Conservation (phyloP, 1,284 basidiomycete species). For the Sporisorium reilianum region DNA sequence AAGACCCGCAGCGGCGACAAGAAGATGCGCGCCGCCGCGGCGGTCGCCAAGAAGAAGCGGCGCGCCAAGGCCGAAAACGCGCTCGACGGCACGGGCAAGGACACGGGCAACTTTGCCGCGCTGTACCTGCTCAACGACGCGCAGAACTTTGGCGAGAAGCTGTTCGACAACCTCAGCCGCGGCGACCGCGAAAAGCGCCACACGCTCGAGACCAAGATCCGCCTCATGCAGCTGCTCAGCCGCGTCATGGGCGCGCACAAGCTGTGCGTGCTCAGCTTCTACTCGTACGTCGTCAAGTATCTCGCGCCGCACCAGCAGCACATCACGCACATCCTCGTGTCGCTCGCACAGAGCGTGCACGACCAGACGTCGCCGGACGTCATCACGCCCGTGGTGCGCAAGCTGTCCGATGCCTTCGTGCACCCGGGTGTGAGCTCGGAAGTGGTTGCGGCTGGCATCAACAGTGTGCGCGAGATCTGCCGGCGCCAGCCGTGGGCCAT, state of each 20-base stretch:
- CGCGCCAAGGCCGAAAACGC: constrained; percentile 52
- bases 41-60: constrained; percentile 56
- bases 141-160: constrained; percentile 93
- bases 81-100: constrained; percentile 42
- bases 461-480: constrained; percentile 93
- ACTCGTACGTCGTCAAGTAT: constrained; percentile 93
- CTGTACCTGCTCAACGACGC: constrained; percentile 94
- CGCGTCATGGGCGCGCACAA: constrained; percentile 94
- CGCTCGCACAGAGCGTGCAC: constrained; percentile 95
- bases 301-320: constrained; percentile 92
- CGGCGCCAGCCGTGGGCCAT: constrained; percentile 93
- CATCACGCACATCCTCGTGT: constrained; percentile 92
- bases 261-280: constrained; percentile 93
- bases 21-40: constrained; percentile 63
- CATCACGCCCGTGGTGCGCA: constrained; percentile 87
- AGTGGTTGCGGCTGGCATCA: constrained; percentile 94
- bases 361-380: constrained; percentile 94
- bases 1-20: constrained; percentile 65
- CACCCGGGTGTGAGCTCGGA: constrained; percentile 96
- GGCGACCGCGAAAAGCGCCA: constrained; percentile 81
- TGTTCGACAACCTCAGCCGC: constrained; percentile 86
- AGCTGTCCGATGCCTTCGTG: constrained; percentile 94
- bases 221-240: constrained; percentile 97
- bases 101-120: constrained; percentile 83
- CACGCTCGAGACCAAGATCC: constrained; percentile 94